Base-by-base conservation (phyloP, 495 filamentous ascomycete species). In the Tirmania nivea region DNA sequence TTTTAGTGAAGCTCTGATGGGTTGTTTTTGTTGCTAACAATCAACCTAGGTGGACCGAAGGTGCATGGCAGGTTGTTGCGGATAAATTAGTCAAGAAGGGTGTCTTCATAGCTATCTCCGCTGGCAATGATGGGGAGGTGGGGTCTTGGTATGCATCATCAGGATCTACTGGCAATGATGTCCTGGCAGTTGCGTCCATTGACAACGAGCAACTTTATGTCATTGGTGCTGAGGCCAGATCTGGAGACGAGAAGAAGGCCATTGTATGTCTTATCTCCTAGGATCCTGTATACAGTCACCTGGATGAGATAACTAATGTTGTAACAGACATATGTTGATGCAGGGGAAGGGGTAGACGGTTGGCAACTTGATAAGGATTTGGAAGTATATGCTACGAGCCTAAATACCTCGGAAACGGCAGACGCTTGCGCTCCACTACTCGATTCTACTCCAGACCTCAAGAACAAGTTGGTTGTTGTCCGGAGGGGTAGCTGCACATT, bases 141-240 rank as follows among this genome's bases (percentile, higher is more conserved):
- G 76, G 76, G 42, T 55, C 76, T 48, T 79, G 76, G 60, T 74
- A 73, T 52, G 70, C 73, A 35, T 73, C 71, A 19, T 71, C 73
- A 31, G 74, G 71, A 5, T 71, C 71, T 54, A 71, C 71, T 55
- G 75, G 75, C 50, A 69, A 68, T 52, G 62, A 58, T 45, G 71
- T 73, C 10, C 72, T 71, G 11, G 70, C 71, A 3, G 67, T 78
- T 35, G 76, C 70, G 35, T 75, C 76, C 1, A 61, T 76, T 56
- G 71, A 76, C 50, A 78, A 71, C 62, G 61, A 69, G 34, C 63
- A 73, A 14, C 65, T 71, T 45, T 45, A 45, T 45, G 39, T 45
- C 17, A 8, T 19, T 39, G 66, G 56, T 52, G 60, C 66, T 10
- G 69, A 62, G 12, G 59, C 57, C 34, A 70, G 60, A 62, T 57